phyloP scores from a whole-genome alignment of 192 early-diverging fungal species.

The Chytriomyces sp. region DNA sequence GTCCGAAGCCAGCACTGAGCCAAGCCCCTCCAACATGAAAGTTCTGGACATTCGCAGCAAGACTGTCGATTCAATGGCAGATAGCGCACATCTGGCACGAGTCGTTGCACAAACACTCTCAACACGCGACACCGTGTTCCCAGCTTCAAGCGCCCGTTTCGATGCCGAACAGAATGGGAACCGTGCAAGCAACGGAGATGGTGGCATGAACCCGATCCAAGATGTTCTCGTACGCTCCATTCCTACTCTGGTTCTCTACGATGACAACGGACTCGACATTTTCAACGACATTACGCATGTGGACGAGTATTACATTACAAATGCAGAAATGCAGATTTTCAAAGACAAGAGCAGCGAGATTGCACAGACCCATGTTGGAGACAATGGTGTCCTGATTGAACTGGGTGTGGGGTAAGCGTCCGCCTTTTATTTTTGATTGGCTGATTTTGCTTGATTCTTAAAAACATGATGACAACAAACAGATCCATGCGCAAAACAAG shows the following conservation, averaged over 20 bases:
- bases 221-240: constrained; percentile 50
- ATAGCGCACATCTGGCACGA: constrained; percentile 4
- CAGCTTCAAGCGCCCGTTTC: not conserved
- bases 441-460: not conserved
- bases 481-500: constrained; percentile 88
- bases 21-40: not conserved
- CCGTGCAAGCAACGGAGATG: no score
- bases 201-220: no score
- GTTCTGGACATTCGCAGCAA: constrained; percentile 9
- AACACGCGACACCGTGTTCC: not conserved
- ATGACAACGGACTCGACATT: constrained; percentile 79
- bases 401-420: constrained; percentile 80
- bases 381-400: constrained; percentile 80
- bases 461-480: constrained; percentile 16
- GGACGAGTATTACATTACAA: constrained; percentile 86
- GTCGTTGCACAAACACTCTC: not conserved
- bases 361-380: constrained; percentile 66
- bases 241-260: constrained; percentile 86
- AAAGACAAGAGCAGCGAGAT: constrained; percentile 58
- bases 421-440: not conserved
- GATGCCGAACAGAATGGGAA: constrained; percentile 11
- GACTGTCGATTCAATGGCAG: not conserved
- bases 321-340: constrained; percentile 86
- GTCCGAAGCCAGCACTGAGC: no score
- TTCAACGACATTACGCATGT: constrained; percentile 89